Base-by-base conservation (phyloP, 176 grass and related monocot species). In the Elymus sibiricus region DNA sequence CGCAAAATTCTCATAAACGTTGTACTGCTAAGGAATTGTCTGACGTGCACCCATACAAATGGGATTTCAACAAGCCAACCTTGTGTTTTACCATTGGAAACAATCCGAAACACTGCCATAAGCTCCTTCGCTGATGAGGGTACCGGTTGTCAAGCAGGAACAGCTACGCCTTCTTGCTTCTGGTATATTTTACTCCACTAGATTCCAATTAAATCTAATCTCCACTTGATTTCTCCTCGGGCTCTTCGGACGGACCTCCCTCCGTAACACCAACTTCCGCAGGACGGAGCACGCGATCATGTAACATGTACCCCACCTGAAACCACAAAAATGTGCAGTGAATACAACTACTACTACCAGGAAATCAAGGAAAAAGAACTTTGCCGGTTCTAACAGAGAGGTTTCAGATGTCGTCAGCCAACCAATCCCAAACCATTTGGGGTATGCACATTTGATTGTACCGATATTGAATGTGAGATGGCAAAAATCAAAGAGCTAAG, bases 281-380 rank as follows among this genome's bases (percentile, higher is more conserved):
- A 16, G 93, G 90, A 12, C 93, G 90, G 77, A 95, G 85, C 21
- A 95, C 88, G 0, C 85, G 93, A n/a, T 95, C 88, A n/a, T 92
- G 72, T 44, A 92, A 74, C 85, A 86, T 95, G 79, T 92, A 95
- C 8, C 93, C 93, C 10, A 76, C 84, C 93, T 95, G 90, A 74
- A 82, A 82, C 25, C 11, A 79, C 32, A 56, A 22, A 64, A n/a
- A 47, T 62, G 2, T 79, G 56, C 63, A 5, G 28, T 1, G 14
- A 60, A 27, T 49, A 42, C 27, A 28, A 42, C 27, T 53, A 35
- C 4, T 0, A 40, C 38, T 9, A 39, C 7, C 38, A 3, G 0
- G 58, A 22, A 40, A 71, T 14, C 4, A 28, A 28, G 31, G 32
- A 42, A 65, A 49, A 13, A 44, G 26, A 38, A 83, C 26, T 44